Conservation (phyloP, 139 green algal genomes). For the Tetraselmis striata region DNA sequence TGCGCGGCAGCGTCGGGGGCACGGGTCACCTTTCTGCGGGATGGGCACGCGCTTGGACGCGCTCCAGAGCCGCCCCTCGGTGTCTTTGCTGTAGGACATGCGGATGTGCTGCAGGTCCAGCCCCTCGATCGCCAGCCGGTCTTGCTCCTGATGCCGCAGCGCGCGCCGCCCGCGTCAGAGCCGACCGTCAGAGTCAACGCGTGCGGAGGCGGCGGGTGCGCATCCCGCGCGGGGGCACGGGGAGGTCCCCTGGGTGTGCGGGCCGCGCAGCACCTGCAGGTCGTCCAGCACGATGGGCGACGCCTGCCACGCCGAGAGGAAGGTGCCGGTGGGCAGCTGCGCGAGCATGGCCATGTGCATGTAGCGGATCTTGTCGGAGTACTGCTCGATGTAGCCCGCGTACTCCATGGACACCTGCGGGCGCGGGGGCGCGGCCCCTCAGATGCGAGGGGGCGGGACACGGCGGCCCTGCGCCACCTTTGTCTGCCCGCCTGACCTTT, state of each 20-base stretch:
- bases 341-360: slow-evolving; percentile 13
- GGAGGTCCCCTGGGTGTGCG: no score
- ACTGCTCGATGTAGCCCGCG: slow-evolving; percentile 7
- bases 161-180: no score
- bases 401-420: not conserved
- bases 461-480: no score
- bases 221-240: no score
- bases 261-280: not conserved
- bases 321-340: not conserved
- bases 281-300: not conserved
- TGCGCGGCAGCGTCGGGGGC: no score
- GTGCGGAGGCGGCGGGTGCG: no score
- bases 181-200: no score
- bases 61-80: not conserved
- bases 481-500: no score
- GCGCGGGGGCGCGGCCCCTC: no score
- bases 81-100: not conserved
- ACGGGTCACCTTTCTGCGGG: not conserved
- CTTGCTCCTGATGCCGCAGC: not conserved
- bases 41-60: not conserved
- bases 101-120: not conserved
- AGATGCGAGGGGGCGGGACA: no score
- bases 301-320: slow-evolving; percentile 10
- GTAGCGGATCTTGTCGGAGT: slow-evolving; percentile 10
- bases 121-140: not conserved